Percentiles rank a stretch among this genome's conserved stretches.
These are phyloP conservation scores for Lactarius quietus DNA, from an alignment of 768 basidiomycete species.

Conservation along the genomic window DNA sequence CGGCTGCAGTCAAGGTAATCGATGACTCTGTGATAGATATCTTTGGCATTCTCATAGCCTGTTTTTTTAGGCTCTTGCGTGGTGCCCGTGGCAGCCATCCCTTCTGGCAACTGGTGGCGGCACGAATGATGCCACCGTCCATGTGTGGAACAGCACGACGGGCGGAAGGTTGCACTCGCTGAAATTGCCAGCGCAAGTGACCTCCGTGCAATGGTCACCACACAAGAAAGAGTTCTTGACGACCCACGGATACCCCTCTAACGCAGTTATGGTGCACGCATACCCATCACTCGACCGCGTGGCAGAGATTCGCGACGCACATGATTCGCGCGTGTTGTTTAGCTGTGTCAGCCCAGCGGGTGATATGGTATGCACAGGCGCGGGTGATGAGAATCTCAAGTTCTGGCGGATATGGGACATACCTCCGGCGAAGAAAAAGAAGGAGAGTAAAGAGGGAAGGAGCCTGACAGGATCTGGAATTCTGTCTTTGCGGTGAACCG, in stretches of 20 bases:
- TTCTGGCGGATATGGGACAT: constrained; percentile 90
- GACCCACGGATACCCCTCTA: constrained; percentile 93
- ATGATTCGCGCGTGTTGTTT: constrained; percentile 87
- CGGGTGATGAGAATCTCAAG: constrained; percentile 94
- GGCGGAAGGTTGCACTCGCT: constrained; percentile 87
- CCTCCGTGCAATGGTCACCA: constrained; percentile 82
- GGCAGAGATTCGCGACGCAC: constrained; percentile 85
- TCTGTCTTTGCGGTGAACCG: constrained; percentile 35
- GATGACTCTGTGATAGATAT: neutral
- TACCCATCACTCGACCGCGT: constrained; percentile 85
- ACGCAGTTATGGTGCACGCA: constrained; percentile 73
- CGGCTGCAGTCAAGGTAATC: constrained; percentile 73
- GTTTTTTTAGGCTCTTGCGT: constrained; percentile 77
- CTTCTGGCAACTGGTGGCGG: constrained; percentile 41
- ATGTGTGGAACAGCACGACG: constrained; percentile 89
- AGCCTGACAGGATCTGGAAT: constrained; percentile 33
- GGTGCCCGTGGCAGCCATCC: constrained; percentile 87
- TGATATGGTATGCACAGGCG: constrained; percentile 87
- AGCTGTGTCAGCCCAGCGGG: constrained; percentile 85
- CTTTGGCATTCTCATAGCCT: neutral
- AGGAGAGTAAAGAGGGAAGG: constrained; percentile 38
- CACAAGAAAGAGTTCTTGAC: constrained; percentile 87
- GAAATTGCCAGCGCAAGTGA: constrained; percentile 87
- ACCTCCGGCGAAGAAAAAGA: constrained; percentile 51
- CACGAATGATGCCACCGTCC: constrained; percentile 86